Percentiles rank a stretch among this genome's conserved stretches.
Evolutionary conservation across 2,329 filamentous ascomycete species (phyloP).

Genomic region (Ascocoryne sarcoides): DNA sequence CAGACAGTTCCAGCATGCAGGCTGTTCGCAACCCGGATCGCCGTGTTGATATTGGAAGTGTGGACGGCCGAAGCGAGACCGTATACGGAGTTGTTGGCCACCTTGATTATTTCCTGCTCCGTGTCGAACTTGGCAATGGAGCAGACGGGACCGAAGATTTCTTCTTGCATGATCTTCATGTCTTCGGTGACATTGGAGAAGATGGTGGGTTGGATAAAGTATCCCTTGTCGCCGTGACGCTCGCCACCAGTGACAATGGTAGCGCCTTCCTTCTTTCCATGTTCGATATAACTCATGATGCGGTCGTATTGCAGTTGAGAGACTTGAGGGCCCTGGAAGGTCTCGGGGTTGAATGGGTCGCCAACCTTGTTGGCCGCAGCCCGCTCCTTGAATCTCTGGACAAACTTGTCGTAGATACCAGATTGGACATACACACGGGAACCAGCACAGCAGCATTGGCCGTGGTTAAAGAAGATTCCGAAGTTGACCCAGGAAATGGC

Average conservation of each 20-base stretch:
- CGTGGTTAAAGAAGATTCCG: constrained; percentile 36
- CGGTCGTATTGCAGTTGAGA: constrained; percentile 62
- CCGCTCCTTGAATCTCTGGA: constrained; percentile 56
- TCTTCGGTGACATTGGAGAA: constrained; percentile 61
- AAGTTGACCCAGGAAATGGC: constrained; percentile 54
- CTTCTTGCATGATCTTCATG: constrained; percentile 68
- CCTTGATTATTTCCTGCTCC: constrained; percentile 55
- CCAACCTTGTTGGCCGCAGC: constrained; percentile 56
- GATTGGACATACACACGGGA: constrained; percentile 64
- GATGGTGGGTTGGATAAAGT: constrained; percentile 67
- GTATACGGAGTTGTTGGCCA: constrained; percentile 56
- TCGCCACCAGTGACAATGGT: constrained; percentile 57
- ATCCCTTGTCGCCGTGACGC: constrained; percentile 57
- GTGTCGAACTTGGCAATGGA: constrained; percentile 62
- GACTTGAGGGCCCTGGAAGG: constrained; percentile 65
- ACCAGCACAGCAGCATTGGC: constrained; percentile 45
- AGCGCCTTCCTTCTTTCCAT: constrained; percentile 56
- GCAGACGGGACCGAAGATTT: constrained; percentile 68
- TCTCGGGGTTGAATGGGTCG: constrained; percentile 55
- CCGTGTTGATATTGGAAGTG: constrained; percentile 60
- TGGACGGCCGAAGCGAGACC: constrained; percentile 62
- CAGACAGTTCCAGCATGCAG: constrained; percentile 47
- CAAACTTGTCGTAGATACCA: constrained; percentile 61
- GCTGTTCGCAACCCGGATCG: constrained; percentile 54
- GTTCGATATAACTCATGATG: constrained; percentile 58